These are phyloP conservation scores for Saturnispora silvae DNA, from an alignment of 805 yeast genomes.

Conservation along the genomic window DNA sequence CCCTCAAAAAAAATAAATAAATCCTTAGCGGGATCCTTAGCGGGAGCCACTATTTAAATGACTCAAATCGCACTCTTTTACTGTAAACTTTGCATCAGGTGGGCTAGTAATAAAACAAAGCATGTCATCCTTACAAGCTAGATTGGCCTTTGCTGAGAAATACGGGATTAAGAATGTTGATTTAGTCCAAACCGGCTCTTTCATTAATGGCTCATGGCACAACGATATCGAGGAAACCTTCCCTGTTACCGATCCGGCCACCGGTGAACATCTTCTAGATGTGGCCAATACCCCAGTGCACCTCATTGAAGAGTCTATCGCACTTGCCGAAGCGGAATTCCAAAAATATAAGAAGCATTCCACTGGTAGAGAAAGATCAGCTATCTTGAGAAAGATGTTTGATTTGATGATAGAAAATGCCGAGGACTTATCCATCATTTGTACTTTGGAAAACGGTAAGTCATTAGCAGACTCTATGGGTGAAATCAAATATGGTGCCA, in stretches of 20 bases:
- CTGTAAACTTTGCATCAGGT: too few relatives aligned
- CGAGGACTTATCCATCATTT: constrained; percentile 43
- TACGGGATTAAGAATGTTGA: constrained; percentile 33
- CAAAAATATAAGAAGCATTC: constrained; percentile 35
- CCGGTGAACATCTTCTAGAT: constrained; percentile 39
- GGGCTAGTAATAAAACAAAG: constrained; percentile 1
- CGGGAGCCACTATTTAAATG: too few relatives aligned
- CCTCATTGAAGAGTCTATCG: constrained; percentile 47
- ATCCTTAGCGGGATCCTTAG: too few relatives aligned
- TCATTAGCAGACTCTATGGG: constrained; percentile 42
- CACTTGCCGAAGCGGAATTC: constrained; percentile 43
- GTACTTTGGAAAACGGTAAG: constrained; percentile 52
- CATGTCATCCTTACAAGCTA: constrained; percentile 22
- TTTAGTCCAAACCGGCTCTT: constrained; percentile 64
- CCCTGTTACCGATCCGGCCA: constrained; percentile 49
- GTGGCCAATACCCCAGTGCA: constrained; percentile 41
- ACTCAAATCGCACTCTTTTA: too few relatives aligned
- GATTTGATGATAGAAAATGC: constrained; percentile 37
- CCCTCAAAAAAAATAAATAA: too few relatives aligned
- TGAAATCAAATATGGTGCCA: constrained; percentile 50
- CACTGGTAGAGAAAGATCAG: constrained; percentile 38
- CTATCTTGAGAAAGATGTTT: constrained; percentile 37
- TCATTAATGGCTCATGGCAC: constrained; percentile 71
- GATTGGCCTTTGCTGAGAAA: constrained; percentile 21
- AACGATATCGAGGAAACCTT: constrained; percentile 42